Evolutionary conservation across 495 filamentous ascomycete genomes (phyloP).

Genomic region (Penicillium cinerascens): DNA sequence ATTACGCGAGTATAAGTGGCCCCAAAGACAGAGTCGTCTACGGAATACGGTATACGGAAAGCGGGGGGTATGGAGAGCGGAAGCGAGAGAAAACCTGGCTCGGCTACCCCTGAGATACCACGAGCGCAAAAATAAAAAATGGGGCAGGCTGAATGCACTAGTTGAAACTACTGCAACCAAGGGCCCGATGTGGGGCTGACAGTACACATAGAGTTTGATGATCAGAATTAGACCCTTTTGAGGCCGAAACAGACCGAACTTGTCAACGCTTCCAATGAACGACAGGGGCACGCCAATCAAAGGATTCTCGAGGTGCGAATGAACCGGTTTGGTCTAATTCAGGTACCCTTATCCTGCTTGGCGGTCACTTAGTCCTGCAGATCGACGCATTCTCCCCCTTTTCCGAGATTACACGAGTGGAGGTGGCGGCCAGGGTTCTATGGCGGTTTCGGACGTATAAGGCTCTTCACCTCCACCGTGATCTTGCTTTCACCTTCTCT

Average conservation of each 20-base stretch:
- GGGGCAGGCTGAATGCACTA: background rate
- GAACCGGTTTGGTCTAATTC: slow-evolving; percentile 5
- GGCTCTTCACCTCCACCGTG: slow-evolving; percentile 2
- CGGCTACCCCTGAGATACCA: slow-evolving; percentile 9
- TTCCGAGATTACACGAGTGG: background rate
- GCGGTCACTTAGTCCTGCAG: slow-evolving; percentile 2
- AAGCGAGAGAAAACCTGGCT: background rate
- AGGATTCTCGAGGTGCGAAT: background rate
- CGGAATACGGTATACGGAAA: too few relatives aligned
- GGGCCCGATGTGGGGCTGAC: background rate
- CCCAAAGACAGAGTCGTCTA: background rate
- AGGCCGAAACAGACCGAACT: background rate
- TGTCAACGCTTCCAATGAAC: background rate
- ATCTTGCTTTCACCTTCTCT: background rate
- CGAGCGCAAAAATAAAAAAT: slow-evolving; percentile 12
- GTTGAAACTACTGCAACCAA: slow-evolving; percentile 3
- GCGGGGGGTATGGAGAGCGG: too few relatives aligned
- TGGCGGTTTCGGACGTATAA: background rate
- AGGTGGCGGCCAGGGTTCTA: background rate
- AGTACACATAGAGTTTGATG: slow-evolving; percentile 6
- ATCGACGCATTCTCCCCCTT: slow-evolving; percentile 7
- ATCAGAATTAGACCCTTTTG: background rate
- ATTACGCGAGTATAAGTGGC: too few relatives aligned
- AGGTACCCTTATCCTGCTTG: slow-evolving; percentile 3
- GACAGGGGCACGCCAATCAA: slow-evolving; percentile 8